Base-by-base conservation (phyloP, 2,329 filamentous ascomycete genomes). In the Ophiostoma australiae region DNA sequence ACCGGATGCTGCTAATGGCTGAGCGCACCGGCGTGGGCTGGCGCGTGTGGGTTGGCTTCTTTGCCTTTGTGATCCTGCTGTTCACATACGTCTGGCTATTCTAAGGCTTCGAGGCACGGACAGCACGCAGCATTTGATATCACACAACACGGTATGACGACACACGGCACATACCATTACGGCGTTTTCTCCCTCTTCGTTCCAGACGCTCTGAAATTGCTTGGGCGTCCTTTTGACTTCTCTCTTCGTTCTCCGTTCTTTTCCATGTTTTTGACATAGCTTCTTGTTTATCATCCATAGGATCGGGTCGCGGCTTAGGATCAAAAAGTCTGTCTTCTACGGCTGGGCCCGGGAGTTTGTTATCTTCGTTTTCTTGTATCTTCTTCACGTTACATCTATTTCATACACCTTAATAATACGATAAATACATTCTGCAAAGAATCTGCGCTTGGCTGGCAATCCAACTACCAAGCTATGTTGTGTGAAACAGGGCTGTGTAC, bases 71-170 rank as follows among this genome's bases (percentile, higher is more conserved):
- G 23, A 87, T 90, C 73, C 78, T 94, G 70, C 80, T 98, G 75
- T 99, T 99, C 80, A 87, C 89, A 75, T 99, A 94, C 80, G 94
- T 98, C 72, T 97, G 94, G 94, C 80, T 97, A 72, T 95, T 92
- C 77, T 94, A 70, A 58, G 52, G 17, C 39, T 13, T 41, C 11
- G 39, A 11, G 4, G 39, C 11, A 58, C 15, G 7, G n/a, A 58
- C 23, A 31, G 2, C 48, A 23, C 48, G 11, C 48, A 31, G 10
- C 10, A 58, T 15, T 23, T 23, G 15, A 41, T 13, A 10, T 11
- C 39, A 58, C 52, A 27, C 52, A 58, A 7, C 48, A 41, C 66
- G 39, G 23, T 39, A 67, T 20, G 37, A 48, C 52, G n/a, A 27
- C 17, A 58, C 44, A 20, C 11, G 52, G 52, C 52, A 58, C 52